A percentile compares a stretch with the other conserved stretches of the same genome.
Conservation (phyloP, 345 rosid genomes). For the Draba incana region DNA sequence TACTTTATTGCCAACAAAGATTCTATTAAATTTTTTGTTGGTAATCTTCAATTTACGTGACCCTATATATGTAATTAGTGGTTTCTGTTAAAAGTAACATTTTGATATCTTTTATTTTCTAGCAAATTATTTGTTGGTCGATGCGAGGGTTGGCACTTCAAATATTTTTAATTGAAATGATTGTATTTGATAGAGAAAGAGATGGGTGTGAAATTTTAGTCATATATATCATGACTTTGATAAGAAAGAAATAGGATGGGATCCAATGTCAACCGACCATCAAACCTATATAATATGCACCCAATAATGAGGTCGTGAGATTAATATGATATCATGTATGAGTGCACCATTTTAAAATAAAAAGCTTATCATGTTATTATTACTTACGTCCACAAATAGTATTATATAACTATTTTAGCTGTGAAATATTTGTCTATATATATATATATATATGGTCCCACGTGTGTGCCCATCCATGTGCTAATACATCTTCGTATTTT, state of each 20-base stretch:
- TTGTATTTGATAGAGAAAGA: too few species aligned
- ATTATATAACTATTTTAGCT: not conserved
- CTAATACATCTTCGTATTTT: not conserved
- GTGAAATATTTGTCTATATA: not conserved
- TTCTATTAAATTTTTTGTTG: too few species aligned
- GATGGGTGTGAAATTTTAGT: not conserved
- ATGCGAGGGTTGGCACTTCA: too few species aligned
- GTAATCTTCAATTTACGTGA: too few species aligned
- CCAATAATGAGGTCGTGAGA: constrained; percentile 27
- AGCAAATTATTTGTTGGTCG: too few species aligned
- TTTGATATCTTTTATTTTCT: too few species aligned
- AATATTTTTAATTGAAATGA: too few species aligned
- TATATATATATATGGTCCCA: constrained; percentile 6
- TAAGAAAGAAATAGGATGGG: constrained; percentile 21
- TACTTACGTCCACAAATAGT: not conserved
- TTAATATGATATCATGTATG: not conserved
- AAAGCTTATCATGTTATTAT: not conserved
- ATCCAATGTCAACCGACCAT: constrained; percentile 37
- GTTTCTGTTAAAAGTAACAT: too few species aligned
- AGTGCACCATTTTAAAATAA: not conserved
- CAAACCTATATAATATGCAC: constrained; percentile 12
- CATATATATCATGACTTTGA: not conserved
- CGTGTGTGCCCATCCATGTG: constrained; percentile 31
- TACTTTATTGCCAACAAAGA: too few species aligned
- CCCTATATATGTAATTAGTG: too few species aligned